These are phyloP conservation scores for Cyberlindnera misumaiensis DNA, from an alignment of 805 yeast genomes.

Conservation along the genomic window DNA sequence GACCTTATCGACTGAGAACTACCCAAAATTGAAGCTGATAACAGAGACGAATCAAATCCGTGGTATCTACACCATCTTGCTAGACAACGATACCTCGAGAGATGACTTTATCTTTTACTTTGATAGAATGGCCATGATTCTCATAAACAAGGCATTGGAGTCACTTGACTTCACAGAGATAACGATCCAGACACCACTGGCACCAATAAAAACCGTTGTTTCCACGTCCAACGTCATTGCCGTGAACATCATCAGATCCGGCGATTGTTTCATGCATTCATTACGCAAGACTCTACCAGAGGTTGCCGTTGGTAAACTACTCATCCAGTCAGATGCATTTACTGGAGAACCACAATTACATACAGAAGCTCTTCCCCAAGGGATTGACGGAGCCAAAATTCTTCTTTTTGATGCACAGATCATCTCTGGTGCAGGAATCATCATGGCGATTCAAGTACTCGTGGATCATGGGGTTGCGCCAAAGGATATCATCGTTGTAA, in stretches of 20 bases:
- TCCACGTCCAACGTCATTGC: conserved; percentile 51
- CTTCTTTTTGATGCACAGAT: conserved; percentile 81
- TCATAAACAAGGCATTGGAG: conserved; percentile 66
- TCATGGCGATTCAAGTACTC: conserved; percentile 88
- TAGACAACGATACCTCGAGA: conserved; percentile 46
- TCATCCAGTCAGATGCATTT: conserved; percentile 79
- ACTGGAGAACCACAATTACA: conserved; percentile 96
- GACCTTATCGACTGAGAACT: conserved; percentile 19
- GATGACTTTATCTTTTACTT: conserved; percentile 84
- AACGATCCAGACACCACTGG: conserved; percentile 36
- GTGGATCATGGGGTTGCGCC: conserved; percentile 69
- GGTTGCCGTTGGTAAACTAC: conserved; percentile 70
- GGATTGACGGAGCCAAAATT: conserved; percentile 34
- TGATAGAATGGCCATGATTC: conserved; percentile 68
- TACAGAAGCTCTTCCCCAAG: conserved; percentile 61
- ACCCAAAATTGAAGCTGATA: conserved; percentile 22
- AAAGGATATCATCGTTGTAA: conserved; percentile 57
- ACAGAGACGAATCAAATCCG: conserved; percentile 54
- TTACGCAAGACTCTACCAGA: conserved; percentile 72
- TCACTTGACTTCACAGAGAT: conserved; percentile 32
- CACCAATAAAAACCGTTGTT: conserved; percentile 20
- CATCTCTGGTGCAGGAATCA: conserved; percentile 87
- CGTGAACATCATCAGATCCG: conserved; percentile 79
- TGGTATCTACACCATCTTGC: conserved; percentile 66
- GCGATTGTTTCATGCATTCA: conserved; percentile 85